Base-by-base conservation (phyloP, 1,284 basidiomycete species). In the Apiotrichum gracile region DNA sequence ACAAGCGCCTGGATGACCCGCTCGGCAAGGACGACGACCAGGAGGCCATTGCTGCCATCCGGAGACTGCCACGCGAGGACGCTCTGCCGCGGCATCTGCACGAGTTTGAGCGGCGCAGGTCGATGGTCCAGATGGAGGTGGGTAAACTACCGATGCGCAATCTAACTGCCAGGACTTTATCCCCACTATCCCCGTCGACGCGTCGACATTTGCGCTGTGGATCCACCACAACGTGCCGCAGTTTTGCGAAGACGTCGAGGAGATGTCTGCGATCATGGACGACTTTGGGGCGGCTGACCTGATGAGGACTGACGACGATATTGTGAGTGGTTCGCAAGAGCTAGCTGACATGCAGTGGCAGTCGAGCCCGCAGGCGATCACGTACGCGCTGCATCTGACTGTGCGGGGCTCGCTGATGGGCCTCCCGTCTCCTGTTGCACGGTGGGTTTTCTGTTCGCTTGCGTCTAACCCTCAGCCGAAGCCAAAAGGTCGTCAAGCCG, bases 191-290 rank as follows among this genome's bases (percentile, higher is more conserved):
- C 91, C 93, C 0, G 86, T 98, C 41, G 93, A 97, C 70, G 83
- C 89, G 0, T 88, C 88, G 1, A 78, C 96, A 2, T 87, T 94
- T 58, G 85, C 86, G 8, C 76, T 94, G 5, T 99, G 97, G 71
- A 80, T 94, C 4, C 92, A 97, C 61, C 91, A 97, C 68, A 97
- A 97, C 68, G 89, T 92, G 58, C 81, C 85, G 0, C 83, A 85
- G 49, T 98, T 91, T 69, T 91, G 87, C 65, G 75, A 81, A 37
- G 82, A 86, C 25, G 70, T 94, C 0, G 88, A 93, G 5, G 79
- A 97, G 56, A 85, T 85, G 57, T 81, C 81, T 3, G 79, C 77
- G 0, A 74, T 91, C 2, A 76, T 84, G 21, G 92, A 97, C 29
- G 84, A 83, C 68, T 74, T 97, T 50, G 93, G 91, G 61, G 83